phyloP scores from a whole-genome alignment of 2,329 filamentous ascomycete genomes.

The Penicillium sp. region DNA sequence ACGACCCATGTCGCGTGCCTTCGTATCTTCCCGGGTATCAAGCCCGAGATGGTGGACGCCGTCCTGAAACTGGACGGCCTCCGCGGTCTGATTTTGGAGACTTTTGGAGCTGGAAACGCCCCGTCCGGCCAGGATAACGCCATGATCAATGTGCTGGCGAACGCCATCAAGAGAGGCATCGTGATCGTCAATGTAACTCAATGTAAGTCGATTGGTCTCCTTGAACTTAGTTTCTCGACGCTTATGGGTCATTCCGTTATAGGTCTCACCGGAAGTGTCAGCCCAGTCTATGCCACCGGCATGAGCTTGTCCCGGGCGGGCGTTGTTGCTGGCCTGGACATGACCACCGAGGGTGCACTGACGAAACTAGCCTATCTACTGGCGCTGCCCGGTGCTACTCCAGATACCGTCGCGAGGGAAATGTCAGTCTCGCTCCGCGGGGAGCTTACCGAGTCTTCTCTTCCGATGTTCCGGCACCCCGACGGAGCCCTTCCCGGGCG shows the following conservation, averaged over 20 bases:
- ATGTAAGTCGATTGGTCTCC: constrained; percentile 55
- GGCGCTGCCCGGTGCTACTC: constrained; percentile 62
- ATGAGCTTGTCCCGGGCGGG: constrained; percentile 77
- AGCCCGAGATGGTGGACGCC: constrained; percentile 87
- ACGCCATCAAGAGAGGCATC: constrained; percentile 75
- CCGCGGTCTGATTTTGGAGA: constrained; percentile 80
- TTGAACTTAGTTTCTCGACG: not conserved
- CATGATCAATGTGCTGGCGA: constrained; percentile 72
- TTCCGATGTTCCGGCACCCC: constrained; percentile 74
- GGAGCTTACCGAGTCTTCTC: constrained; percentile 75
- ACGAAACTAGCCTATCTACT: constrained; percentile 88
- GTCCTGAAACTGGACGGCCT: constrained; percentile 75
- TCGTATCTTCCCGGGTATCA: constrained; percentile 88
- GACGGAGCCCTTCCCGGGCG: constrained; percentile 56
- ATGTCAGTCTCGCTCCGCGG: constrained; percentile 78
- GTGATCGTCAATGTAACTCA: constrained; percentile 90
- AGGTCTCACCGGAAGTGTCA: constrained; percentile 67
- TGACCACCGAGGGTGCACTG: constrained; percentile 86
- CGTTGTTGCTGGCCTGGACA: constrained; percentile 83
- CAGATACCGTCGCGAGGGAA: constrained; percentile 63
- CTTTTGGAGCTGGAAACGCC: constrained; percentile 89
- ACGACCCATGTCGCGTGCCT: constrained; percentile 87
- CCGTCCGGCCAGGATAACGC: constrained; percentile 77
- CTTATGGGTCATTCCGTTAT: not conserved
- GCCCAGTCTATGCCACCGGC: constrained; percentile 72